A percentile compares a stretch with the other conserved stretches of the same genome.
phyloP scores from a whole-genome alignment of 768 basidiomycete species.

The Boletellus emodensis region DNA sequence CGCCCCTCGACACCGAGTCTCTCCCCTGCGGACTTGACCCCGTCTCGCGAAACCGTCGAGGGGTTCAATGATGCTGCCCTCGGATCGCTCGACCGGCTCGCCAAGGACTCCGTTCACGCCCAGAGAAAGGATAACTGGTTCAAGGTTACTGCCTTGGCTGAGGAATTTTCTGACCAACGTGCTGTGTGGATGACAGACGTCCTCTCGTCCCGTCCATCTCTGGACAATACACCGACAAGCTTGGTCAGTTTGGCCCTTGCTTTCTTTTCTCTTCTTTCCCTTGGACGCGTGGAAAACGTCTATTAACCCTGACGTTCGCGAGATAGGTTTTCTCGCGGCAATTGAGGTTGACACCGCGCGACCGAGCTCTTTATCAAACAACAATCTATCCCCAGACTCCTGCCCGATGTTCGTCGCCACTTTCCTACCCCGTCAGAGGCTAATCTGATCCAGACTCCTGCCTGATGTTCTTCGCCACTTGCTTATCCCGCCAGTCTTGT shows the following conservation, averaged over 20 bases:
- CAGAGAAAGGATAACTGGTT: constrained; percentile 61
- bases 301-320: constrained; percentile 1
- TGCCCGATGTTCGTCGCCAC: too few species aligned
- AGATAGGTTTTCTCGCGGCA: constrained; percentile 56
- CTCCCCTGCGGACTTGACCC: constrained; percentile 37
- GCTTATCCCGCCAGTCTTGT: too few species aligned
- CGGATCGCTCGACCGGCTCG: constrained; percentile 62
- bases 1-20: constrained; percentile 40
- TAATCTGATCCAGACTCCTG: too few species aligned
- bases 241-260: constrained; percentile 44
- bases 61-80: constrained; percentile 69
- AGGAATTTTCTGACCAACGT: constrained; percentile 60
- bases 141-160: constrained; percentile 68
- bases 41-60: constrained; percentile 52
- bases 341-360: constrained; percentile 57
- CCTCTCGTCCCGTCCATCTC: constrained; percentile 55
- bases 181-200: constrained; percentile 78
- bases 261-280: neutral
- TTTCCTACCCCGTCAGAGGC: too few species aligned
- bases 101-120: constrained; percentile 38
- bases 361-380: constrained; percentile 72
- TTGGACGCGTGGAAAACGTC: neutral
- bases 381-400: constrained; percentile 68
- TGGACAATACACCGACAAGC: constrained; percentile 65
- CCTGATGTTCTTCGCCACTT: too few species aligned